Conservation (phyloP, 805 yeast species). For the Ogataea henricii region DNA sequence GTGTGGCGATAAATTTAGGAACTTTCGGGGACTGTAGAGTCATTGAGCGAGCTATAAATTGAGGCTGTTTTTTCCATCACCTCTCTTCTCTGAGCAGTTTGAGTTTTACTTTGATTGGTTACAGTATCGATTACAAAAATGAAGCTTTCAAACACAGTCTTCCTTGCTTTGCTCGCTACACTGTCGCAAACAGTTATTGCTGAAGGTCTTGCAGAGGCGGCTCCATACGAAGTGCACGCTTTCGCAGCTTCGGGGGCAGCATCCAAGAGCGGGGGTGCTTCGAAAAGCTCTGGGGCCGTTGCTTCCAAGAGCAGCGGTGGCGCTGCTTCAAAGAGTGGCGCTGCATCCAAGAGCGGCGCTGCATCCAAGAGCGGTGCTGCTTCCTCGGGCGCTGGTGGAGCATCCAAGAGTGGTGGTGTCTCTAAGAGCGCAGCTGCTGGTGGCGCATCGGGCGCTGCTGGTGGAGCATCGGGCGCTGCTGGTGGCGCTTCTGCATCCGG, state of each 20-base stretch:
- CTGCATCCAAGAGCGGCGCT: conserved; percentile 18
- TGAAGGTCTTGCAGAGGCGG: conserved; percentile 20
- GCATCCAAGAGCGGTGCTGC: conserved; percentile 18
- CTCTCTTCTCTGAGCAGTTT: too few relatives aligned
- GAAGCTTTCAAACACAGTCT: conserved; percentile 25
- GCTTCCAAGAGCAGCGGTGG: conserved; percentile 8
- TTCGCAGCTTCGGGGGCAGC: conserved; percentile 10
- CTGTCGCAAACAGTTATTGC: conserved; percentile 21
- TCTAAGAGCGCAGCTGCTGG: conserved; percentile 7
- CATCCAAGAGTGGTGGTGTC: conserved; percentile 10
- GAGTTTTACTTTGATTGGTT: too few relatives aligned
- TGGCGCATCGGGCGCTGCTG: conserved; percentile 6
- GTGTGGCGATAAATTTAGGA: not conserved
- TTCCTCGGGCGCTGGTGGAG: conserved; percentile 12
- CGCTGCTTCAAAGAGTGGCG: conserved; percentile 6
- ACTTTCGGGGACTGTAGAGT: too few relatives aligned
- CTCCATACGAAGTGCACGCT: not conserved
- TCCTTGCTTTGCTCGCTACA: conserved; percentile 26
- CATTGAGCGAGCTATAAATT: conserved; percentile 1
- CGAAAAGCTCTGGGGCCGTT: conserved; percentile 7
- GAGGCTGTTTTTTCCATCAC: not conserved
- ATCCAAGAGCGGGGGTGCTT: conserved; percentile 12
- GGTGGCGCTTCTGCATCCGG: conserved; percentile 6
- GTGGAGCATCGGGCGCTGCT: conserved; percentile 5
- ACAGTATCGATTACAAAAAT: conserved; percentile 13